Percentiles rank a stretch among this genome's conserved stretches.
These are phyloP conservation scores for Candida fluviatilis DNA, from an alignment of 805 yeast species.

Conservation along the genomic window DNA sequence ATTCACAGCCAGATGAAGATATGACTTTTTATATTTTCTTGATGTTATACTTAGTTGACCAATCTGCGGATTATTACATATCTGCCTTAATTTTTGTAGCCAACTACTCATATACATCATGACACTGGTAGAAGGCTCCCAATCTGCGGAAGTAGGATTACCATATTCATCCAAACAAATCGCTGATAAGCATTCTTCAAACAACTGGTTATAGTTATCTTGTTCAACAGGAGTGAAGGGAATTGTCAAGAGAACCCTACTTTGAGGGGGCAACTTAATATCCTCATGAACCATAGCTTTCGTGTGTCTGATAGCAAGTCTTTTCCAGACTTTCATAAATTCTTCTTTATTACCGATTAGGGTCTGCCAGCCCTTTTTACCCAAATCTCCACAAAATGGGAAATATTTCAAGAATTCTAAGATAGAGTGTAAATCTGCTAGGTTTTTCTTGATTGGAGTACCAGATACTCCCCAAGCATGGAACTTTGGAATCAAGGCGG, in stretches of 20 bases:
- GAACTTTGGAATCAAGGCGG: slow-evolving; percentile 71
- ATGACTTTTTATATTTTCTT: slow-evolving; percentile 16
- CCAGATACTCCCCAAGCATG: slow-evolving; percentile 99
- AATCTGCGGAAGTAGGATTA: slow-evolving; percentile 44
- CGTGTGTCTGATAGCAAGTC: slow-evolving; percentile 71
- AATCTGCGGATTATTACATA: slow-evolving; percentile 77
- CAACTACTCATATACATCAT: slow-evolving; percentile 56
- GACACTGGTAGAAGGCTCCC: slow-evolving; percentile 43
- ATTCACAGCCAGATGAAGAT: slow-evolving; percentile 8
- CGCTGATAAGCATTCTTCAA: slow-evolving; percentile 52
- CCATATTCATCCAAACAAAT: slow-evolving; percentile 55
- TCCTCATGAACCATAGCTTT: slow-evolving; percentile 78
- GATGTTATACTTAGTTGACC: slow-evolving; percentile 26
- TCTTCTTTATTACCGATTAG: slow-evolving; percentile 20
- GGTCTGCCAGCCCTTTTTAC: slow-evolving; percentile 38
- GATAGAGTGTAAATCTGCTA: slow-evolving; percentile 67
- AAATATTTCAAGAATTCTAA: slow-evolving; percentile 59
- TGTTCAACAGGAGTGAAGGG: slow-evolving; percentile 83
- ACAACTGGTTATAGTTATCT: slow-evolving; percentile 68
- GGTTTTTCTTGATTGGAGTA: slow-evolving; percentile 72
- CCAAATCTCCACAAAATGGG: slow-evolving; percentile 56
- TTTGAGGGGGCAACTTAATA: slow-evolving; percentile 74
- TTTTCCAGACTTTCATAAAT: slow-evolving; percentile 45
- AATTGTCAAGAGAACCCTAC: slow-evolving; percentile 60
- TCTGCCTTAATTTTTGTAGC: slow-evolving; percentile 66